Evolutionary conservation across 2,329 filamentous ascomycete species (phyloP).

Genomic region (Blastomyces percursus): DNA sequence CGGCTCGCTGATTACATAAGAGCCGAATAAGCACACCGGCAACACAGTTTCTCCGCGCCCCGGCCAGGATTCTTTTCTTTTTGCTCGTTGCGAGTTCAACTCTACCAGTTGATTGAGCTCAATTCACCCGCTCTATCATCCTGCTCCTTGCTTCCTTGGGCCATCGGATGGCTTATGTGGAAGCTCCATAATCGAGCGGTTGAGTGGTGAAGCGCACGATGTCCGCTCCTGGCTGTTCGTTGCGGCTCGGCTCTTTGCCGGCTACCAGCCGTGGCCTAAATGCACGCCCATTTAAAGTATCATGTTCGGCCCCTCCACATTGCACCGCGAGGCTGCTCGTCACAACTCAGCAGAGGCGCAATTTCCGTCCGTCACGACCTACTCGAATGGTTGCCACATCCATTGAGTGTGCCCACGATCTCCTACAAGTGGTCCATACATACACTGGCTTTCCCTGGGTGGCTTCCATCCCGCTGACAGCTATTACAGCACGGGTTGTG

Average conservation of each 20-base stretch:
- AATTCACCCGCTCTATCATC: background rate
- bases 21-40: background rate
- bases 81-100: background rate
- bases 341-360: conserved; percentile 24
- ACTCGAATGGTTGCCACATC: conserved; percentile 32
- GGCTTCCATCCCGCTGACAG: conserved; percentile 44
- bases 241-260: background rate
- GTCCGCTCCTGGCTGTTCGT: background rate
- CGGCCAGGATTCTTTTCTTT: background rate
- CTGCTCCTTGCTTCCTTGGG: background rate
- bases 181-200: background rate
- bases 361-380: conserved; percentile 42
- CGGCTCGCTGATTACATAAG: no score
- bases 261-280: background rate
- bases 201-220: background rate
- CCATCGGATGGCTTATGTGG: background rate
- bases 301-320: conserved; percentile 4
- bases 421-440: conserved; percentile 43
- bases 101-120: background rate
- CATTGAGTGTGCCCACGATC: conserved; percentile 34
- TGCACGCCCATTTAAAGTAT: background rate
- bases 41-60: background rate
- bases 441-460: conserved; percentile 43
- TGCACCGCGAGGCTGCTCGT: background rate
- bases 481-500: conserved; percentile 39